Base-by-base conservation (phyloP, 352 stramenopile genomes). In the Phytopythium ostracodes region DNA sequence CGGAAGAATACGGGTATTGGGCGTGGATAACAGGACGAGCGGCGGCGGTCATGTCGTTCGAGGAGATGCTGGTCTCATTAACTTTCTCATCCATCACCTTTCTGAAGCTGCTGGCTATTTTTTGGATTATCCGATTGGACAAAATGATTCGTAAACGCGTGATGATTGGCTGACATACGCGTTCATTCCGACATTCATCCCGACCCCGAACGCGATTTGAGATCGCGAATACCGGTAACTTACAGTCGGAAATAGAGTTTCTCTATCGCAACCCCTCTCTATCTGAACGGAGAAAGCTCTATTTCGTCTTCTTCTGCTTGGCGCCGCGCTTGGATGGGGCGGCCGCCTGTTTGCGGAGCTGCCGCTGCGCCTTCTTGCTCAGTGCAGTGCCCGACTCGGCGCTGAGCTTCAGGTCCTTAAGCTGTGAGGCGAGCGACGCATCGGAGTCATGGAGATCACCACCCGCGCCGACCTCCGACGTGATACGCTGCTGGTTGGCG, bases 331-430 rank as follows among this genome's bases (percentile, higher is more conserved):
- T 54, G 58, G 49, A 17, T 38, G 12, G 44, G 22, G 33, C 52
- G 42, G 18, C 31, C 22, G 40, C 36, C 20, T 56, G 53, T 36
- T 72, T 81, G 42, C 68, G 67, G 20, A 74, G 50, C 62, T 77
- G 67, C 18, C 75, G 75, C 43, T 74, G 65, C 56, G 77, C 73
- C 62, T 79, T 87, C 65, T 82, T 87, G 51, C 75, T 87, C 43
- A 72, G 2, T 3, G 60, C 51, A n/a, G 65, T 66, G 24, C 31
- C 55, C 17, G 55, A 40, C 25, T 36, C 22, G 36, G 55, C 40
- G 40, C 15, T 7, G 24, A 60, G 18, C 18, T 31, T 29, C 36
- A 63, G 47, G 54, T 63, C 55, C 59, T 29, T 38, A 20, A 81
- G 53, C 52, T 43, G 33, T 46, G 24, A 64, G 50, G 63, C 55